These are phyloP conservation scores for Eutrema yunnanense DNA, from an alignment of 345 rosid genomes.

Conservation along the genomic window DNA sequence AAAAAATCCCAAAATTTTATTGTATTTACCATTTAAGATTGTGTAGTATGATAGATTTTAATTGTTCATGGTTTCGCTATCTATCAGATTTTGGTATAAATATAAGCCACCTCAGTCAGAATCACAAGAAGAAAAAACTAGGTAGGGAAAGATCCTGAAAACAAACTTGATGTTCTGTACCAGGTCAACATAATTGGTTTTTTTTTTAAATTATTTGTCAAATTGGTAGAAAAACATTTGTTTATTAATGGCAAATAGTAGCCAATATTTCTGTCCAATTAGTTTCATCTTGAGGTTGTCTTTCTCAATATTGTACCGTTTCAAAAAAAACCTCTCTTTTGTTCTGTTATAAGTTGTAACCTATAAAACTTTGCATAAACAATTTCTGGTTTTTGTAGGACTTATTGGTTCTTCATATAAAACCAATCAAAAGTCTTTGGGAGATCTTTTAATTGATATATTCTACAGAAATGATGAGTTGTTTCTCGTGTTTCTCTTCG, in stretches of 20 bases:
- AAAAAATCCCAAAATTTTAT: no score
- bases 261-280: not conserved
- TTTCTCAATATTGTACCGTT: not conserved
- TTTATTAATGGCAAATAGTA: no score
- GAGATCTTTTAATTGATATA: not conserved
- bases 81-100: not conserved
- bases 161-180: not conserved
- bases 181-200: not conserved
- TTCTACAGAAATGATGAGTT: constrained; percentile 17
- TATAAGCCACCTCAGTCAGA: not conserved
- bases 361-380: not conserved
- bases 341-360: not conserved
- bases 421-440: not conserved
- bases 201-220: not conserved
- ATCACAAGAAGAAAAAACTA: not conserved
- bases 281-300: not conserved
- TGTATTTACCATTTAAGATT: no score
- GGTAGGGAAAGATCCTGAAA: not conserved
- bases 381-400: not conserved
- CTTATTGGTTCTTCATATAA: not conserved
- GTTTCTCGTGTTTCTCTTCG: constrained; percentile 25
- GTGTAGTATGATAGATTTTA: no score
- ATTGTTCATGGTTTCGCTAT: no score
- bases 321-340: not conserved
- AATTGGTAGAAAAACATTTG: not conserved